Conservation (phyloP, 225 moss, liverwort and hornwort species). For the Polytrichum formosum region DNA sequence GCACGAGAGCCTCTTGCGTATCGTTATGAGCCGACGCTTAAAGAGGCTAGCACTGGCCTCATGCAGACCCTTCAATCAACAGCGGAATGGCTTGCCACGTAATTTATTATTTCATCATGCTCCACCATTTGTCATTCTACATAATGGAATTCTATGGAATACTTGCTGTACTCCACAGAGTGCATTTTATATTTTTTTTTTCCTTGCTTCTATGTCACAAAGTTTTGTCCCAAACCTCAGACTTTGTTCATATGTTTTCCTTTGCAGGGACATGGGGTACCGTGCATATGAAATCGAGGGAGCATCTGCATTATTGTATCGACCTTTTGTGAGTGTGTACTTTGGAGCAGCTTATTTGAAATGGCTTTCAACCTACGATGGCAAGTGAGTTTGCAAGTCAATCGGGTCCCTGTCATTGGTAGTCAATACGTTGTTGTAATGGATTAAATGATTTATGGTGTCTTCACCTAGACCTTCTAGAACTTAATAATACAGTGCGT, state of each 20-base stretch:
- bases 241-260: too few relatives aligned
- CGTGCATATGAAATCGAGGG: constrained; percentile 74
- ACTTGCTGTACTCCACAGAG: too few relatives aligned
- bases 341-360: constrained; percentile 94
- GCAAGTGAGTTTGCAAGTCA: constrained; percentile 65
- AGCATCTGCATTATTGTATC: constrained; percentile 77
- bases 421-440: too few relatives aligned
- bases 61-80: constrained; percentile 99
- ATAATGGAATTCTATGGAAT: too few relatives aligned
- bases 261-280: constrained; percentile 82
- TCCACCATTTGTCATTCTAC: constrained; percentile 1
- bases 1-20: constrained; percentile 79
- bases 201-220: too few relatives aligned
- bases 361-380: constrained; percentile 91
- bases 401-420: too few relatives aligned
- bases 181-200: too few relatives aligned
- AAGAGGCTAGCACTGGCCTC: constrained; percentile 92
- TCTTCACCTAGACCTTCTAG: neutral
- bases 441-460: too few relatives aligned
- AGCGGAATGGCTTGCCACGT: constrained; percentile 96
- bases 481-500: neutral
- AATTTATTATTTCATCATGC: constrained; percentile 19
- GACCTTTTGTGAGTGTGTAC: constrained; percentile 97
- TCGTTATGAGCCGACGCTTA: constrained; percentile 80
- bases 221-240: too few relatives aligned